phyloP scores from a whole-genome alignment of 306 rosid species.

The Argentina anserina region DNA sequence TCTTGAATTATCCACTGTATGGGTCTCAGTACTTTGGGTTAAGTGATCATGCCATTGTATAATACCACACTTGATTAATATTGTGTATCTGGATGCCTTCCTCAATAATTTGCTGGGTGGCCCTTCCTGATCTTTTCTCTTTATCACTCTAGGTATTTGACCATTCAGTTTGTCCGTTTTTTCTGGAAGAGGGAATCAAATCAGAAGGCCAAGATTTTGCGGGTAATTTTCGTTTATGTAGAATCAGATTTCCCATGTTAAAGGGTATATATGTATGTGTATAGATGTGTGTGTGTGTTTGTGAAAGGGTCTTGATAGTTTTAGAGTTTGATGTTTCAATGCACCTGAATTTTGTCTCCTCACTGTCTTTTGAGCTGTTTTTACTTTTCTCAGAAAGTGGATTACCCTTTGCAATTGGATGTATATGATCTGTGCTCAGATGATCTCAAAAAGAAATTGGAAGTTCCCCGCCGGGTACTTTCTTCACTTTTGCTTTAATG shows the following conservation, averaged over 20 bases:
- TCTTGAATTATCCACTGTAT: neutral
- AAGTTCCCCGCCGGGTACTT: slow-evolving; percentile 78
- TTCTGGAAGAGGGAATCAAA: slow-evolving; percentile 99
- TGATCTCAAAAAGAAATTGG: slow-evolving; percentile 73
- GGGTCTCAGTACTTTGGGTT: neutral
- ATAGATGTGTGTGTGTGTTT: neutral
- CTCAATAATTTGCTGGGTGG: neutral
- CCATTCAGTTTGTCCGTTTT: slow-evolving; percentile 95
- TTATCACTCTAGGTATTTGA: slow-evolving; percentile 64
- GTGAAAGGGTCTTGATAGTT: neutral
- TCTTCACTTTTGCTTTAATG: slow-evolving; percentile 20
- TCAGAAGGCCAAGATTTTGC: slow-evolving; percentile 96
- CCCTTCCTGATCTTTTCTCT: slow-evolving; percentile 15
- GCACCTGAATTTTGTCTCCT: neutral
- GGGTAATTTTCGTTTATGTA: slow-evolving; percentile 47
- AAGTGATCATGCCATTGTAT: neutral
- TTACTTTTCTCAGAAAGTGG: slow-evolving; percentile 79
- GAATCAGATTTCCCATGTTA: neutral
- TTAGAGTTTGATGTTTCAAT: neutral
- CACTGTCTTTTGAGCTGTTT: slow-evolving; percentile 8
- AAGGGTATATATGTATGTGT: neutral
- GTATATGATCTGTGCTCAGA: slow-evolving; percentile 91
- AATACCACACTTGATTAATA: neutral
- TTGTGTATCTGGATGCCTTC: neutral
- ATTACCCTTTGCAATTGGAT: slow-evolving; percentile 93